phyloP scores from a whole-genome alignment of 2,329 filamentous ascomycete genomes.

The Trichoderma cornu-damae region DNA sequence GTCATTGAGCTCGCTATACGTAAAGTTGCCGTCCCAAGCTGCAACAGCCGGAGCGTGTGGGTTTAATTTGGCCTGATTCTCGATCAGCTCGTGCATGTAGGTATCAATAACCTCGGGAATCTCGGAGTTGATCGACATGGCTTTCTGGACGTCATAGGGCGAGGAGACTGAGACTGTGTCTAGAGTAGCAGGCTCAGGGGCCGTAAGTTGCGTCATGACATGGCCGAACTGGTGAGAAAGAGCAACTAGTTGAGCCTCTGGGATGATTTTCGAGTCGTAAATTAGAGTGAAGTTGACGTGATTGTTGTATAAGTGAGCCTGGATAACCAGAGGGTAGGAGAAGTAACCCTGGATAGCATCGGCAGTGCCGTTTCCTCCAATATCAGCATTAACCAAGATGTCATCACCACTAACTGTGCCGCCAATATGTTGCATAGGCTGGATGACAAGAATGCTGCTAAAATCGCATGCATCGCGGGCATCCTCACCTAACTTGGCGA shows the following conservation, averaged over 20 bases:
- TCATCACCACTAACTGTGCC: not conserved
- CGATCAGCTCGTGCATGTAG: not conserved
- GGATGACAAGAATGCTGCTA: conserved; percentile 22
- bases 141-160: not conserved
- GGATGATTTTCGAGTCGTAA: conserved; percentile 1
- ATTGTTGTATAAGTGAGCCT: conserved; percentile 8
- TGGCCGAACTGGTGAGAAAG: conserved; percentile 10
- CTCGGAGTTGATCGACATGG: not conserved
- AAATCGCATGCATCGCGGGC: conserved; percentile 22
- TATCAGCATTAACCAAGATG: not conserved
- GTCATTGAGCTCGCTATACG: not conserved
- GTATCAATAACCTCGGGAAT: not conserved
- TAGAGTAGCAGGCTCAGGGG: not conserved
- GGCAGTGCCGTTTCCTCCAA: not conserved
- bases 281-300: not conserved
- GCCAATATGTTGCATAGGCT: conserved; percentile 15
- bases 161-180: conserved; percentile 1
- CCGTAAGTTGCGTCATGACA: conserved; percentile 1
- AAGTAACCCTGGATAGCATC: conserved; percentile 12
- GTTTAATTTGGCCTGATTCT: not conserved
- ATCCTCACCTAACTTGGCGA: conserved; percentile 20
- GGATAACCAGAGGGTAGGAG: conserved; percentile 12
- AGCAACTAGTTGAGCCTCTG: conserved; percentile 1
- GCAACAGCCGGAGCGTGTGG: conserved; percentile 2
- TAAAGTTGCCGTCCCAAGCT: conserved; percentile 6